These are phyloP conservation scores for Borovskyia barvae DNA, from an alignment of 208 protist species.

Conservation along the genomic window DNA sequence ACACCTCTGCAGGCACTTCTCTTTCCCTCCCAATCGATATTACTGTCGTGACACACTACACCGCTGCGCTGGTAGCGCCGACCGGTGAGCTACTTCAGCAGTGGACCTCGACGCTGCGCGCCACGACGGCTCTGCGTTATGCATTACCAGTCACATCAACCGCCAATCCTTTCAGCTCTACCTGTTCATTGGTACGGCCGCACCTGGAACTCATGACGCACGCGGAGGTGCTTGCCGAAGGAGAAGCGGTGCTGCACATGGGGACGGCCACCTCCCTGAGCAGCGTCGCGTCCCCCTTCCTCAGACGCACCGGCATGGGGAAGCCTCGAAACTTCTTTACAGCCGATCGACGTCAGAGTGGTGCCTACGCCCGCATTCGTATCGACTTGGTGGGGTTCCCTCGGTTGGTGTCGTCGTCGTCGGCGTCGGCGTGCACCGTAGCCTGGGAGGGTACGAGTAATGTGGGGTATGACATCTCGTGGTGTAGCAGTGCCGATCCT, in stretches of 20 bases:
- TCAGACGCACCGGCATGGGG: background rate
- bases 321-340: background rate
- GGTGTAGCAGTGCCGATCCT: background rate
- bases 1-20: too few relatives aligned
- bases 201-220: constrained; percentile 15
- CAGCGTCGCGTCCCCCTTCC: too few relatives aligned
- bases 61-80: constrained; percentile 1
- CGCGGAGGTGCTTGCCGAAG: background rate
- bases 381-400: constrained; percentile 10
- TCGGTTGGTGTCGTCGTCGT: background rate
- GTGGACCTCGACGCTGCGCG: constrained; percentile 6
- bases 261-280: too few relatives aligned
- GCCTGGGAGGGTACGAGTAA: constrained; percentile 6
- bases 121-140: constrained; percentile 10
- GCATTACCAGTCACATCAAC: too few relatives aligned
- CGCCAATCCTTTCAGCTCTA: too few relatives aligned
- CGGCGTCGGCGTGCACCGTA: background rate
- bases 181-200: too few relatives aligned
- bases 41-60: constrained; percentile 15
- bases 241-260: background rate
- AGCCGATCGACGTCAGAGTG: constrained; percentile 2
- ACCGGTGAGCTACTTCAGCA: constrained; percentile 9
- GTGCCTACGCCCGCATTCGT: constrained; percentile 1
- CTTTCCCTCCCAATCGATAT: too few relatives aligned
- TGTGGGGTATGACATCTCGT: constrained; percentile 5